Evolutionary conservation across 2,329 filamentous ascomycete species (phyloP), one percentile per base, ranked within the genome.

Genomic region (Lasiodiplodia citricola): DNA sequence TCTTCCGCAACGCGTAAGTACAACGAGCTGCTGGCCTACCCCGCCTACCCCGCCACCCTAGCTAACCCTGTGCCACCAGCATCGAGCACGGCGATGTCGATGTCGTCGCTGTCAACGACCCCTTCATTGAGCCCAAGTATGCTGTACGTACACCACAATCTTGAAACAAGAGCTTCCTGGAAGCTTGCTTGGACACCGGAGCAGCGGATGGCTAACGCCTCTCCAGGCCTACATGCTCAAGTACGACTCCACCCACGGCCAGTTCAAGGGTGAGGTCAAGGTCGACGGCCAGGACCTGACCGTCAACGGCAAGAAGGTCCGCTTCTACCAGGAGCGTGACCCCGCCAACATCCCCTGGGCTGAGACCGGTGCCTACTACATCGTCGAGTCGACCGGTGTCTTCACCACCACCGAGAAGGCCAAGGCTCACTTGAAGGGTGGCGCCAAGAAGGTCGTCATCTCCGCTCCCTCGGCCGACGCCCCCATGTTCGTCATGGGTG

Each of bases 401-500:
- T 98, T 98, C 92, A 98, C 95, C 88, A 97, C 94, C 87, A 94
- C 86, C 78, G 95, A 97, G 74, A 97, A 97, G 92, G 95, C 95
- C 82, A 89, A 88, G 80, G 92, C 92, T 77, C 95, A 98, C 86
- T 90, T 98, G 87, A 91, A 92, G 86, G 95, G 94, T 82, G 95
- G 95, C 83, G 95, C 95, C 83, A 97, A 97, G 93, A 97, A 97
- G 91, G 95, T 87, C 72, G 82, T 87, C 80, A 87, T 95, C 88
- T 96, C 92, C 76, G 92, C 93, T 80, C 93, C 93, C 79, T 96
- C 93, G 72, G 91, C 92, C 75, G 96, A 99, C 87, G 96, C 96
- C 80, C 95, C 95, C 82, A 99, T 99, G 96, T 99, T 96, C 90
- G 96, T 99, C 82, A 96, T 97, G 91, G 96, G 96, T 83, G 96